Percentiles rank a stretch among this genome's conserved stretches.
These are phyloP conservation scores for Ramichloridium luteum DNA, from an alignment of 2,329 filamentous ascomycete species.

Conservation along the genomic window DNA sequence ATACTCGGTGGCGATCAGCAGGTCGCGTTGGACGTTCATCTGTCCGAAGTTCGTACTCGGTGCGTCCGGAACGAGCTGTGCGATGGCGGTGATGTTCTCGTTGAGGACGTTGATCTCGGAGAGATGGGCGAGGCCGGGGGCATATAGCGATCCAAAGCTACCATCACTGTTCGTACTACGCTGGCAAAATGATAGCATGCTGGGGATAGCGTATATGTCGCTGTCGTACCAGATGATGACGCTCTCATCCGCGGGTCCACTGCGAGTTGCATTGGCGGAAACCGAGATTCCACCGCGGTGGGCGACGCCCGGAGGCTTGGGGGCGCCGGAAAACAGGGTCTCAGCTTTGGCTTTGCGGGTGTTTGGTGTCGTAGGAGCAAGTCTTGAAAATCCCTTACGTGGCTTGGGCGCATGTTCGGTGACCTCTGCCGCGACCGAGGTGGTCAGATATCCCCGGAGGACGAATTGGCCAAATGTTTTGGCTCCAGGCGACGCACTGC, in stretches of 20 bases:
- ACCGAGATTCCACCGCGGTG: conserved; percentile 33
- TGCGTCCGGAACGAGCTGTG: conserved; percentile 28
- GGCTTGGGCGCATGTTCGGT: conserved; percentile 17
- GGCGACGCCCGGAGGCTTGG: conserved; percentile 21
- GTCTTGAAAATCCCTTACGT: conserved; percentile 23
- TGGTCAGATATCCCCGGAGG: conserved; percentile 20
- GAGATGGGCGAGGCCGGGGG: conserved; percentile 30
- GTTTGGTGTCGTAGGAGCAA: conserved; percentile 41
- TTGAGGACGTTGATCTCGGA: conserved; percentile 30
- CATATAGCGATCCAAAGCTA: conserved; percentile 27
- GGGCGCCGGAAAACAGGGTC: conserved; percentile 31
- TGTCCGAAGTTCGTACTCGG: conserved; percentile 25
- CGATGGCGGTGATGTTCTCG: conserved; percentile 32
- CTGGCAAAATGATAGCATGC: conserved; percentile 34
- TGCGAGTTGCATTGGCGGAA: conserved; percentile 19
- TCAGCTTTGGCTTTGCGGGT: conserved; percentile 36
- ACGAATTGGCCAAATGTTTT: conserved; percentile 19
- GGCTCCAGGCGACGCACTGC: conserved; percentile 6
- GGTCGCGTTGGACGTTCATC: conserved; percentile 33
- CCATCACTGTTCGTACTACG: conserved; percentile 25
- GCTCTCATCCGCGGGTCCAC: conserved; percentile 31
- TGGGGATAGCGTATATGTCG: conserved; percentile 34
- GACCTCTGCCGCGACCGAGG: conserved; percentile 12
- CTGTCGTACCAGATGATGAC: conserved; percentile 35
- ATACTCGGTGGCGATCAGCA: conserved; percentile 33